Base-by-base conservation (phyloP, 768 basidiomycete genomes). In the Boletales sp. region DNA sequence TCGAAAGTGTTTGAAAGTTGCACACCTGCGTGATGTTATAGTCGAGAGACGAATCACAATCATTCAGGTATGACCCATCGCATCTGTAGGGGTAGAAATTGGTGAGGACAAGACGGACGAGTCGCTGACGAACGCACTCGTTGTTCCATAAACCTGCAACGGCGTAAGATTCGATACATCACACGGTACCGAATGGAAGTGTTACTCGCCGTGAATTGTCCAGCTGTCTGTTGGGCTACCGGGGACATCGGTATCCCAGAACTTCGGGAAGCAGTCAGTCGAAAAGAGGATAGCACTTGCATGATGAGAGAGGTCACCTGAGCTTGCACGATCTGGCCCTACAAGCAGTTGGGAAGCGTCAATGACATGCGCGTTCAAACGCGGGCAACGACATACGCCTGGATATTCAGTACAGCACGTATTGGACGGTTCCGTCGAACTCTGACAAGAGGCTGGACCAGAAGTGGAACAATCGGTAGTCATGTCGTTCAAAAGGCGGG, bases 151-250 rank as follows among this genome's bases (percentile, higher is more conserved):
- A 71, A 50, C 85, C 83, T 80, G 52, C 31, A 28, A 48, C 34
- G 17, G 18, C n/a, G 32, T 56, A 39, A 57, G 10, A 59, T 42
- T 18, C 7, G 21, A 14, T 5, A 13, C 1, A 21, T 31, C 17
- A 14, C 30, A 6, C 25, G 25, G 34, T 34, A 15, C 31, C 31
- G 28, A 4, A 30, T 3, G 3, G 28, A 7, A 17, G 15, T 8
- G n/a, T 38, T n/a, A 59, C 74, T 28, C 48, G 82, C 86, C 84
- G 49, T 87, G 86, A 44, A 87, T 82, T 0, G 86, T 89, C 86
- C 87, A 90, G 60, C 81, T 83, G 58, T 86, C 62, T 11, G 57
- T 57, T 4, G 86, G 87, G 5, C 87, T 84, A 25, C 80, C 81
- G 0, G 74, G 69, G 0, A 84, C 81, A 40, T 80, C 62, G 2